Evolutionary conservation across 2,329 filamentous ascomycete genomes (phyloP).

Genomic region (Xenosphaeropsis pyriputrescens): DNA sequence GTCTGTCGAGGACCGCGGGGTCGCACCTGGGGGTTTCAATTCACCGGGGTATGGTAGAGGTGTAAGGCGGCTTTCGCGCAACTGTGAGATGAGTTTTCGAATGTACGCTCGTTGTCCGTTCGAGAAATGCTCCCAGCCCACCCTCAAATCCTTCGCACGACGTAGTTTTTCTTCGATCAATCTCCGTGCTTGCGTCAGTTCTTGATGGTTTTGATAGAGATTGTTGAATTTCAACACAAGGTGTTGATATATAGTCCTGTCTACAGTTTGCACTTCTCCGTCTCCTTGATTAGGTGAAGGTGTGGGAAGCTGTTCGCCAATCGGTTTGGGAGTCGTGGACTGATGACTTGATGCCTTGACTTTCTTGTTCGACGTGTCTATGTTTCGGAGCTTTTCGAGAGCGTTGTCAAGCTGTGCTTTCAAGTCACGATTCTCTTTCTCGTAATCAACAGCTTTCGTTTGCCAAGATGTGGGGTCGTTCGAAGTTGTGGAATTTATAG

Average conservation of each 20-base stretch:
- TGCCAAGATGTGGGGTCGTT: no score
- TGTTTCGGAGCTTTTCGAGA: no score
- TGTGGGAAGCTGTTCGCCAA: not conserved
- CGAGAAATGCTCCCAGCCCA: conserved; percentile 4
- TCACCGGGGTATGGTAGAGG: not conserved
- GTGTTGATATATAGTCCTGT: conserved; percentile 1
- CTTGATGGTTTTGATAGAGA: conserved; percentile 3
- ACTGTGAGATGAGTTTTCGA: conserved; percentile 6
- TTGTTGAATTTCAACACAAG: conserved; percentile 9
- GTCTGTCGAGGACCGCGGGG: not conserved
- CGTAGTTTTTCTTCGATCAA: conserved; percentile 4
- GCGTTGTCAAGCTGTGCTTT: no score
- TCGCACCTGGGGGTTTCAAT: not conserved
- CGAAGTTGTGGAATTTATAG: no score
- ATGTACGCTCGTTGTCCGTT: conserved; percentile 3
- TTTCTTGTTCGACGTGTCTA: no score
- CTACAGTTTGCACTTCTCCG: no score
- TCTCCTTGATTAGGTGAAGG: no score
- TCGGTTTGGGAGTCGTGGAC: no score
- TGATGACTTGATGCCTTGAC: no score
- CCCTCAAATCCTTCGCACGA: conserved; percentile 5
- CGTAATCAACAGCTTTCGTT: no score
- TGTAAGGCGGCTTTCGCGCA: conserved; percentile 1
- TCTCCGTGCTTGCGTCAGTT: conserved; percentile 5
- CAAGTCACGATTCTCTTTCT: no score